Evolutionary conservation across 352 stramenopile species (phyloP).

Genomic region (Globisporangium perplexum): DNA sequence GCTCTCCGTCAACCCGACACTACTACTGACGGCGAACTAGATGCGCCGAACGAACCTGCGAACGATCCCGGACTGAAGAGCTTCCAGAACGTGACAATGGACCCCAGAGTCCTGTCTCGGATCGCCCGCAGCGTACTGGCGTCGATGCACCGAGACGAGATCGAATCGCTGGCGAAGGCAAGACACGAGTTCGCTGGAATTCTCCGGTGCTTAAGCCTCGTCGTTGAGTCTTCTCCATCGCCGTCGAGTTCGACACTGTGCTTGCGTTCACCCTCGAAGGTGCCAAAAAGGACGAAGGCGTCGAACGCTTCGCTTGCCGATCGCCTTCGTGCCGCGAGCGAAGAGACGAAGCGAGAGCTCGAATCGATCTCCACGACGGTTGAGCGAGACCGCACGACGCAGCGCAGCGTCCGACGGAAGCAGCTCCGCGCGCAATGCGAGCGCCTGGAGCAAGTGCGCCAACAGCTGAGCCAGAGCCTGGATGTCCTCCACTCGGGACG

Average conservation of each 20-base stretch:
- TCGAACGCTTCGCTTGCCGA: conserved; percentile 4
- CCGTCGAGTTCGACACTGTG: too few species aligned
- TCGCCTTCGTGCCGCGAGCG: conserved; percentile 6
- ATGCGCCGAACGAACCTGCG: too few species aligned
- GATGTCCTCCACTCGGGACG: conserved; percentile 30
- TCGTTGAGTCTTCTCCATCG: too few species aligned
- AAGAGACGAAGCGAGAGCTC: conserved; percentile 6
- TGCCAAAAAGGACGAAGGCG: too few species aligned
- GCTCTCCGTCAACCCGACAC: neutral
- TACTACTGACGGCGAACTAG: neutral
- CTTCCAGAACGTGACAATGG: neutral
- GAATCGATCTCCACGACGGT: neutral
- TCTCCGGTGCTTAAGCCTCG: too few species aligned
- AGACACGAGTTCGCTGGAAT: too few species aligned
- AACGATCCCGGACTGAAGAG: too few species aligned
- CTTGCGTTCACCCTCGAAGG: too few species aligned
- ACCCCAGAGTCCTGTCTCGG: too few species aligned
- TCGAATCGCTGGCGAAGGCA: too few species aligned
- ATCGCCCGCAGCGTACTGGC: too few species aligned
- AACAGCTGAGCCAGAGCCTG: conserved; percentile 26
- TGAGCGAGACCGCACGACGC: conserved; percentile 2
- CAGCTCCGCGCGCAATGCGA: conserved; percentile 17
- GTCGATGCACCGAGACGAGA: too few species aligned
- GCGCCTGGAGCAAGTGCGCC: conserved; percentile 25
- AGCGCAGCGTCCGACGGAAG: conserved; percentile 19